Evolutionary conservation across 768 basidiomycete genomes (phyloP), one percentile per base, ranked within the genome.

Genomic region (Kwoniella botswanensis): DNA sequence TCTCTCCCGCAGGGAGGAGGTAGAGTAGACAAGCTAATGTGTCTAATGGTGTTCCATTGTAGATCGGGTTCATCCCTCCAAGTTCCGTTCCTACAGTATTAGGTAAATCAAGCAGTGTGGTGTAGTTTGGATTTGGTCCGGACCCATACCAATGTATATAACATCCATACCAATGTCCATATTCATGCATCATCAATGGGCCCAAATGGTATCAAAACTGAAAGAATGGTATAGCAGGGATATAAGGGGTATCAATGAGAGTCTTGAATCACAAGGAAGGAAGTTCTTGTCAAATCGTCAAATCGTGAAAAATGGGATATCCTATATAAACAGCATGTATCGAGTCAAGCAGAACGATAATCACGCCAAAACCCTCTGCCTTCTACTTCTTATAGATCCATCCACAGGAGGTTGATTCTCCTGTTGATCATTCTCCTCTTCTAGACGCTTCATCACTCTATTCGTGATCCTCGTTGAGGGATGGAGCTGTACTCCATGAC

Each of bases 61-160:
- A 81, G 79, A 73, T 95, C 55, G 96, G 96, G 1, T 86, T 98
- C 65, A 97, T 96, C 72, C 94, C 94, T 3, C 93, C 94, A 0
- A 93, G 90, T 75, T 93, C 93, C 72, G 93, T 95, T 18, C 81
- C 81, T 4, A 82, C 81, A n/a, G 82, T 83, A 2, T 67, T 81
- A 15, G 76, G 76, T 42, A 83, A 83, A 64, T 70, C 79, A 43
- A 72, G 75, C 55, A 69, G 71, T n/a, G 75, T 71, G 15, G 72
- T 64, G 5, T 78, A 65, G 46, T 58, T 58, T 52, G 15, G 50
- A 21, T 52, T 11, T 52, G 50, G 21, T 52, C 21, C 21, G 50
- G 21, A 52, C 17, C 50, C 26, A 13, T 35, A 54, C 26, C 59
- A 12, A 22, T 42, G 61, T 54, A 54, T 18, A 55, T 50, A 35